Percentiles rank a stretch among this genome's conserved stretches.
Evolutionary conservation across 1,139 yeast genomes (phyloP).

Genomic region (Geotrichum cucujoidarum): DNA sequence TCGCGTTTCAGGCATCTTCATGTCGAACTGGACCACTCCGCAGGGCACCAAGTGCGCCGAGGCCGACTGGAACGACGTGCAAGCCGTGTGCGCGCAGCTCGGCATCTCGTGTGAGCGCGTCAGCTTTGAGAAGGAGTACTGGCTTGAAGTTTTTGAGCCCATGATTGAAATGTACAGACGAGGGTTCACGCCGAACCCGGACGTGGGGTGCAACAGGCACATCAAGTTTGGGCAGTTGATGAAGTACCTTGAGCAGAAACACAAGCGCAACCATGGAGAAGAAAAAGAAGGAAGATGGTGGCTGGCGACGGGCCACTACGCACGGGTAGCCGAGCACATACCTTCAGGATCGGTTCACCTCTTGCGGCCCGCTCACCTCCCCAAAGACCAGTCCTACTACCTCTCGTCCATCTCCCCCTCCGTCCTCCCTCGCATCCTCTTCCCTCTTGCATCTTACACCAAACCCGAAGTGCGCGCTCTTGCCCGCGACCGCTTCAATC

Average conservation of each 20-base stretch:
- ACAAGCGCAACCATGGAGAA: conserved; percentile 19
- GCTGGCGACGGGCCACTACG: conserved; percentile 94
- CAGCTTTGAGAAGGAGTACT: conserved; percentile 83
- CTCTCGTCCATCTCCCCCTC: conserved; percentile 58
- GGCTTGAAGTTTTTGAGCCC: conserved; percentile 89
- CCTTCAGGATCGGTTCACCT: conserved; percentile 43
- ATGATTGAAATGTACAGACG: conserved; percentile 66
- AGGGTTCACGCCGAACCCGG: conserved; percentile 94
- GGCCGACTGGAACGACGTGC: conserved; percentile 83
- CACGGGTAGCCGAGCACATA: conserved; percentile 48
- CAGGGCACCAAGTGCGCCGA: conserved; percentile 42
- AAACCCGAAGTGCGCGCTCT: conserved; percentile 70
- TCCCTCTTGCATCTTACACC: conserved; percentile 75
- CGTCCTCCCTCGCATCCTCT: conserved; percentile 48
- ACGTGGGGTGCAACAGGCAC: conserved; percentile 75
- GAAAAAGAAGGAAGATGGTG: conserved; percentile 49
- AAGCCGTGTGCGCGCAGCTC: conserved; percentile 54
- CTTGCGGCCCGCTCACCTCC: conserved; percentile 52
- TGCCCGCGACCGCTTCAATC: conserved; percentile 47
- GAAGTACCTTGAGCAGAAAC: conserved; percentile 44
- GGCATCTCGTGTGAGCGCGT: conserved; percentile 69
- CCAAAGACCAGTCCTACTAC: conserved; percentile 89
- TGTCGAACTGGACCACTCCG: conserved; percentile 87
- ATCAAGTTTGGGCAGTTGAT: conserved; percentile 81
- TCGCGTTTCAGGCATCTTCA: conserved; percentile 73